Evolutionary conservation across 352 stramenopile genomes (phyloP).

Genomic region (Elongisporangium undulatum): DNA sequence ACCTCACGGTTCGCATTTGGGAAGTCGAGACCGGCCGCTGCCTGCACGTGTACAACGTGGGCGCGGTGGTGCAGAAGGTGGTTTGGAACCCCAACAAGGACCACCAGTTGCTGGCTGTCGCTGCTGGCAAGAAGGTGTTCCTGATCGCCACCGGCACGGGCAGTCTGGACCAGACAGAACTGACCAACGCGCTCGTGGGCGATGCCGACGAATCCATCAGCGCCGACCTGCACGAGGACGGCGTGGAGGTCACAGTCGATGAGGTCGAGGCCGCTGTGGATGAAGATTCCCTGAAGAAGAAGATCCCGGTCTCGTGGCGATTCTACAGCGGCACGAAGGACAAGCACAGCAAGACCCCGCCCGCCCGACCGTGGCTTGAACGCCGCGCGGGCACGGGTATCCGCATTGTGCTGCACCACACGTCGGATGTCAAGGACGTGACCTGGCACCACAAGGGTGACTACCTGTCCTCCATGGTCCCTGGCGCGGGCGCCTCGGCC

Average conservation of each 20-base stretch:
- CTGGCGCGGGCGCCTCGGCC: constrained; percentile 81
- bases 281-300: constrained; percentile 77
- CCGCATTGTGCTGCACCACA: constrained; percentile 84
- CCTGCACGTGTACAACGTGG: constrained; percentile 90
- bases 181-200: constrained; percentile 94
- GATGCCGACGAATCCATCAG: constrained; percentile 75
- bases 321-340: constrained; percentile 83
- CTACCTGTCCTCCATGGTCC: constrained; percentile 96
- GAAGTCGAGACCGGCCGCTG: constrained; percentile 95
- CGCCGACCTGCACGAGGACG: constrained; percentile 14
- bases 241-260: constrained; percentile 54
- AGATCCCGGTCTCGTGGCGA: constrained; percentile 90
- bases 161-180: constrained; percentile 89
- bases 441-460: constrained; percentile 99
- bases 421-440: constrained; percentile 90
- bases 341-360: constrained; percentile 44
- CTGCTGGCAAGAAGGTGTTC: constrained; percentile 88
- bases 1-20: constrained; percentile 96
- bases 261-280: constrained; percentile 70
- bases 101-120: constrained; percentile 94
- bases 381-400: constrained; percentile 78
- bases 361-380: constrained; percentile 57
- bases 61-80: constrained; percentile 87
- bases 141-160: constrained; percentile 94
- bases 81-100: constrained; percentile 97